Percentiles rank a stretch among this genome's conserved stretches.
Evolutionary conservation across 2,329 filamentous ascomycete genomes (phyloP).

Genomic region (Dothideomycetes sp.): DNA sequence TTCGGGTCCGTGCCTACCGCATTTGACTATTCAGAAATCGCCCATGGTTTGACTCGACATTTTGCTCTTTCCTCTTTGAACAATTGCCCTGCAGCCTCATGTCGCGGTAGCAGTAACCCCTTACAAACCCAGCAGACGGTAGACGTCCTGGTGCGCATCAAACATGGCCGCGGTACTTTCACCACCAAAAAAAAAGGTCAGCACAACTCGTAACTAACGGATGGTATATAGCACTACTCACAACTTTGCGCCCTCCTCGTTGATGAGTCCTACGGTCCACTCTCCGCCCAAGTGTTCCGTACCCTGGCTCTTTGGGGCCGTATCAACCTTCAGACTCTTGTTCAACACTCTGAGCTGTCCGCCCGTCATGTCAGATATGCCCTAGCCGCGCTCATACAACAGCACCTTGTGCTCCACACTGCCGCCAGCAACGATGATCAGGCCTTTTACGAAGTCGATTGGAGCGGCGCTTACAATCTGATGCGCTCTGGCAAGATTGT

Average conservation of each 20-base stretch:
- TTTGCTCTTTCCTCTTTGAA: too few relatives aligned
- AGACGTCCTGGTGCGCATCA: conserved; percentile 24
- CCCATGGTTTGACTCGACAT: too few relatives aligned
- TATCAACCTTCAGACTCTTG: conserved; percentile 60
- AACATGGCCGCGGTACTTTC: conserved; percentile 16
- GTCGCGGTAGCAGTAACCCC: conserved; percentile 6
- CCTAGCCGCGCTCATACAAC: conserved; percentile 75
- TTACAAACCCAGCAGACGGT: conserved; percentile 26
- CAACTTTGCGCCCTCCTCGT: conserved; percentile 88
- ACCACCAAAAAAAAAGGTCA: neutral
- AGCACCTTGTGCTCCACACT: conserved; percentile 55
- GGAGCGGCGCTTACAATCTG: conserved; percentile 70
- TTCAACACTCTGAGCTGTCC: conserved; percentile 61
- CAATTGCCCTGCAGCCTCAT: too few relatives aligned
- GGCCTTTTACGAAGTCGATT: conserved; percentile 78
- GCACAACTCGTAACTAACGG: conserved; percentile 1
- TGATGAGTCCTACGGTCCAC: conserved; percentile 80
- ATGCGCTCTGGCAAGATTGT: conserved; percentile 74
- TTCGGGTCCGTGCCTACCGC: too few relatives aligned
- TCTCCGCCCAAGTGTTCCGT: conserved; percentile 79
- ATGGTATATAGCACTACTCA: conserved; percentile 56
- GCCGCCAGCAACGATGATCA: conserved; percentile 46
- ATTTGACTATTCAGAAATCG: too few relatives aligned
- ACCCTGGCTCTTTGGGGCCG: conserved; percentile 71
- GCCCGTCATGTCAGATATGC: conserved; percentile 71